These are phyloP conservation scores for Drechslera avenae DNA, from an alignment of 2,329 filamentous ascomycete species.

Conservation along the genomic window DNA sequence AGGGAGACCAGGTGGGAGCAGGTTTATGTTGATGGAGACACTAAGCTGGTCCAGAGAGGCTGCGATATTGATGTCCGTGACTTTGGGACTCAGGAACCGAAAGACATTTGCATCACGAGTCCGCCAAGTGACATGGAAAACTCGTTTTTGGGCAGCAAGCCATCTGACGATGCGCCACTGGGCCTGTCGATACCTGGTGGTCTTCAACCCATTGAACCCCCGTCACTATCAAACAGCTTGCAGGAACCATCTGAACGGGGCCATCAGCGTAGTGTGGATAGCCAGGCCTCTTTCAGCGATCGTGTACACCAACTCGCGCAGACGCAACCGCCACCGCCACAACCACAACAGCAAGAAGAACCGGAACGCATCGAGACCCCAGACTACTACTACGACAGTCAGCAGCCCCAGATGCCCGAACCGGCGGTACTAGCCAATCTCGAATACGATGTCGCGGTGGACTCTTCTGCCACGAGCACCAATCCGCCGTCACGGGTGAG, in stretches of 20 bases:
- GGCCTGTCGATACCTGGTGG: conserved; percentile 31
- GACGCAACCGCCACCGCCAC: conserved; percentile 6
- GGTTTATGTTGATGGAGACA: conserved; percentile 48
- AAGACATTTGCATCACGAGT: conserved; percentile 45
- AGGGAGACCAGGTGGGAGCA: conserved; percentile 47
- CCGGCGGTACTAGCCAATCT: conserved; percentile 35
- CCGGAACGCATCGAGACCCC: conserved; percentile 6
- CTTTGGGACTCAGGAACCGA: conserved; percentile 39
- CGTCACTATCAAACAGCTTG: conserved; percentile 12
- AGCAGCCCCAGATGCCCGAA: conserved; percentile 23
- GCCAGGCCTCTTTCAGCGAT: conserved; percentile 43
- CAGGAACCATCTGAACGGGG: conserved; percentile 14
- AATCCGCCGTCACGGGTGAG: conserved; percentile 30
- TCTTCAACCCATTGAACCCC: conserved; percentile 24
- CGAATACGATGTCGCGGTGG: conserved; percentile 39
- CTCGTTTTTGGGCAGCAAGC: conserved; percentile 32
- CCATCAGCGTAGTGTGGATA: conserved; percentile 27
- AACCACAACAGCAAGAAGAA: conserved; percentile 12
- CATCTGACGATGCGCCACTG: conserved; percentile 33
- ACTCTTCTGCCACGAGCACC: conserved; percentile 33
- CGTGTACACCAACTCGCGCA: conserved; percentile 40
- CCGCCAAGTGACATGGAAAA: conserved; percentile 40
- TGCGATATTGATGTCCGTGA: conserved; percentile 41
- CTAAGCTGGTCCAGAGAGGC: conserved; percentile 43
- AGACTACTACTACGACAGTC: conserved; percentile 16